Conservation (phyloP, 108 stramenopile genomes). For the Discostella stelligeroides region DNA sequence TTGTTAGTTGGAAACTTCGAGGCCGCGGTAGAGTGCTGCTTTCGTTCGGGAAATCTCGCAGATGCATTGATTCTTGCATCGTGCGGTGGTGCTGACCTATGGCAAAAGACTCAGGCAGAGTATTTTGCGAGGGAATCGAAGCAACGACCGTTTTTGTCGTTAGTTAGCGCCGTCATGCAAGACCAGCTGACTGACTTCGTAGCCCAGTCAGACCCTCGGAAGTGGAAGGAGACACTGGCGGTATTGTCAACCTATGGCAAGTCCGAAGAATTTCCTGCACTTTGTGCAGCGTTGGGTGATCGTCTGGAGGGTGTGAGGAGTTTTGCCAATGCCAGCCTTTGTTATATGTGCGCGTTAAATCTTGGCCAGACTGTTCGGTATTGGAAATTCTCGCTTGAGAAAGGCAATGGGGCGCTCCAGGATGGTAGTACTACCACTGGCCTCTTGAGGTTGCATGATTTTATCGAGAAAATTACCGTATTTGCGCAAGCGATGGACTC, state of each 20-base stretch:
- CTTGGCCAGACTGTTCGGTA: constrained; percentile 78
- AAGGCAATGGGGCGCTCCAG: constrained; percentile 42
- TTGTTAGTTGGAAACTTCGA: constrained; percentile 96
- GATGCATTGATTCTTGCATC: constrained; percentile 94
- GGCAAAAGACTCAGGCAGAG: constrained; percentile 87
- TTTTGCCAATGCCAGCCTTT: constrained; percentile 79
- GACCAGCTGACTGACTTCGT: constrained; percentile 75
- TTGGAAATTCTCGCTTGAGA: constrained; percentile 79
- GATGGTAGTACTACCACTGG: constrained; percentile 49
- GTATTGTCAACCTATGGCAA: constrained; percentile 92
- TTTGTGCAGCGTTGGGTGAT: constrained; percentile 89
- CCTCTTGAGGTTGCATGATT: constrained; percentile 86
- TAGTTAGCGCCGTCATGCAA: constrained; percentile 90
- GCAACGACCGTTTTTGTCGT: constrained; percentile 80
- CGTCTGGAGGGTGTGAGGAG: constrained; percentile 86
- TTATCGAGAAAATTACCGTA: constrained; percentile 90
- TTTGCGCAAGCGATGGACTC: constrained; percentile 76
- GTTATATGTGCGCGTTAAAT: constrained; percentile 96
- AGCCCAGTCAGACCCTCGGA: constrained; percentile 63
- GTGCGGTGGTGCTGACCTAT: constrained; percentile 92
- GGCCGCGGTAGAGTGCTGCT: constrained; percentile 95
- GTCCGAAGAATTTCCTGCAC: constrained; percentile 87
- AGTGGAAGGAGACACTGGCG: constrained; percentile 96
- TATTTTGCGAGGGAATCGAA: constrained; percentile 81
- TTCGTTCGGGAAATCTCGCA: constrained; percentile 84